Evolutionary conservation across 1,284 basidiomycete species (phyloP).

Genomic region (Mycena sp.): DNA sequence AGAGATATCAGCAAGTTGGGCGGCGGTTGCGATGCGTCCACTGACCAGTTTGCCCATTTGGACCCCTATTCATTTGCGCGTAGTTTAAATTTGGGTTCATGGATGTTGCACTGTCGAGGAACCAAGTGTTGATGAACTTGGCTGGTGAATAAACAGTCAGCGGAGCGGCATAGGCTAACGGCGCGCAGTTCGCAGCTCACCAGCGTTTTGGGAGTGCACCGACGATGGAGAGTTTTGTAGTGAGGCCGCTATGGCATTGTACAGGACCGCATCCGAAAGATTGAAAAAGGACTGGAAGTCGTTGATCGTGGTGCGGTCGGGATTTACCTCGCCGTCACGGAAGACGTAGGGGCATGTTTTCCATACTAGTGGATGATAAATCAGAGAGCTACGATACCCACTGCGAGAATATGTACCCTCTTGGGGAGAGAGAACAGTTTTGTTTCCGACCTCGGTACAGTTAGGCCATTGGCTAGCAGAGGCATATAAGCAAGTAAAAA

Average conservation of each 20-base stretch:
- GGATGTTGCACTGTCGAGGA: constrained; percentile 62
- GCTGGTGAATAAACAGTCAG: constrained; percentile 39
- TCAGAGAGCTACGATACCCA: not conserved
- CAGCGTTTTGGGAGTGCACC: constrained; percentile 43
- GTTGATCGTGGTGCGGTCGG: constrained; percentile 65
- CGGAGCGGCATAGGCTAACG: not conserved
- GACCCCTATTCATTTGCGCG: constrained; percentile 72
- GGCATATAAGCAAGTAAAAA: constrained; percentile 47
- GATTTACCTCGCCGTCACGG: constrained; percentile 72
- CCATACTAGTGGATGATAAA: constrained; percentile 57
- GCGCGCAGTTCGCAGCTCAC: constrained; percentile 34
- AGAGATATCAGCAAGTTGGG: not conserved
- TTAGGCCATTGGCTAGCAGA: constrained; percentile 74
- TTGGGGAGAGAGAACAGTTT: constrained; percentile 53
- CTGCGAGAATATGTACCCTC: constrained; percentile 47
- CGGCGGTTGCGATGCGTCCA: constrained; percentile 24
- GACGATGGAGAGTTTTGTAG: constrained; percentile 44
- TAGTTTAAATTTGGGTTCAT: constrained; percentile 80
- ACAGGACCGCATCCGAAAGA: constrained; percentile 68
- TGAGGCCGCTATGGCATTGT: constrained; percentile 67
- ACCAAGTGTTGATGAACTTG: constrained; percentile 65
- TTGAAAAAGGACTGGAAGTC: constrained; percentile 62
- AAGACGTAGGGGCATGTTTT: constrained; percentile 63
- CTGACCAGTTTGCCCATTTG: constrained; percentile 59
- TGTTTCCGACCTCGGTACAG: constrained; percentile 57